A percentile compares a stretch with the other conserved stretches of the same genome.
These are phyloP conservation scores for Claviceps cyperi DNA, from an alignment of 2,329 filamentous ascomycete species.

Conservation along the genomic window DNA sequence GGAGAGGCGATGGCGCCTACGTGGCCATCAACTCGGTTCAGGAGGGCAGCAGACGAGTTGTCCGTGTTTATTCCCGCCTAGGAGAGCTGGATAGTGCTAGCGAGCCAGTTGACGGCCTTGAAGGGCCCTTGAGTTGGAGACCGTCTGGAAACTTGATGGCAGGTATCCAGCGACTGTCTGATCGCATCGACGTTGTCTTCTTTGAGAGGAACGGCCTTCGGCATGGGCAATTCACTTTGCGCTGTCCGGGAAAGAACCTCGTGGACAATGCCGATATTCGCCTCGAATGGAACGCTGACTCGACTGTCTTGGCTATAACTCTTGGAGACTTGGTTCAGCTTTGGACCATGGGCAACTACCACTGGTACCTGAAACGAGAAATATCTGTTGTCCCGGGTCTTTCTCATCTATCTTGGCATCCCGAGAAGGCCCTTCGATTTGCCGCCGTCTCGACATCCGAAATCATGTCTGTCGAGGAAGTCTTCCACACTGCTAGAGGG, in stretches of 20 bases:
- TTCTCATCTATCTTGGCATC: constrained; percentile 55
- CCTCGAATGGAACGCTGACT: constrained; percentile 83
- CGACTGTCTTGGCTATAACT: constrained; percentile 73
- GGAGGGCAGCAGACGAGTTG: constrained; percentile 53
- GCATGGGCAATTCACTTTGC: constrained; percentile 86
- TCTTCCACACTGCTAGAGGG: constrained; percentile 53
- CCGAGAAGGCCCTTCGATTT: constrained; percentile 65
- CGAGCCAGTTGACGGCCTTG: constrained; percentile 87
- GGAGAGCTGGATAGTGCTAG: constrained; percentile 84
- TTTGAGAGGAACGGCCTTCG: constrained; percentile 95
- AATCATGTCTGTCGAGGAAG: constrained; percentile 49
- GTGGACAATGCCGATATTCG: constrained; percentile 42
- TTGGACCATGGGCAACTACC: constrained; percentile 96
- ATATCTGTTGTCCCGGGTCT: constrained; percentile 32
- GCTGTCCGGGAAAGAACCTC: constrained; percentile 44
- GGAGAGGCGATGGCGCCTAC: constrained; percentile 88
- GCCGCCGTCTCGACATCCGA: constrained; percentile 36
- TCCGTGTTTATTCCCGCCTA: constrained; percentile 83
- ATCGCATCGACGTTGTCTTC: constrained; percentile 72
- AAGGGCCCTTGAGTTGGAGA: constrained; percentile 77
- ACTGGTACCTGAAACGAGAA: constrained; percentile 96
- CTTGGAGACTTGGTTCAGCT: constrained; percentile 66
- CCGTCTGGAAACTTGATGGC: constrained; percentile 84
- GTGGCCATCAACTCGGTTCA: constrained; percentile 77
- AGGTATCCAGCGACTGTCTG: constrained; percentile 58